phyloP scores from a whole-genome alignment of 2,329 filamentous ascomycete species.

The Allantophomopsis cytisporea region DNA sequence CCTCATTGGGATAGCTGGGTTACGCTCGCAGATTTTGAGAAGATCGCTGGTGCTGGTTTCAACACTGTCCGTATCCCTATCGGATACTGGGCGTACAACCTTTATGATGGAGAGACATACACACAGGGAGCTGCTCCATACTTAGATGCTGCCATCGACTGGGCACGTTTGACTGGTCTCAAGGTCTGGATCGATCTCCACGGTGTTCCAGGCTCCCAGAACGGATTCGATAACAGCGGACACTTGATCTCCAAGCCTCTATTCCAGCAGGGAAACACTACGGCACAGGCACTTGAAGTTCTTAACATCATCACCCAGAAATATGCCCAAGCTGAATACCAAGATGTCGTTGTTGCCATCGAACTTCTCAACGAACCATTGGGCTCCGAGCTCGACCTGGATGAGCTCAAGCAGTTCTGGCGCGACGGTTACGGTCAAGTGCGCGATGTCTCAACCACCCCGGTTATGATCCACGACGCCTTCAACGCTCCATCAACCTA shows the following conservation, averaged over 20 bases:
- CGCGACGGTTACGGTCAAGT: constrained; percentile 34
- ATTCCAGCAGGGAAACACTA: constrained; percentile 32
- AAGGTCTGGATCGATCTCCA: constrained; percentile 48
- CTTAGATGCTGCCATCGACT: constrained; percentile 40
- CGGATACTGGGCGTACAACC: constrained; percentile 44
- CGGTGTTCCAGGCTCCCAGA: constrained; percentile 40
- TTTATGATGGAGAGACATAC: constrained; percentile 31
- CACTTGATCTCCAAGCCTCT: constrained; percentile 25
- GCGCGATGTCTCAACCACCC: constrained; percentile 27
- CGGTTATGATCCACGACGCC: constrained; percentile 45
- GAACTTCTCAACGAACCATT: constrained; percentile 41
- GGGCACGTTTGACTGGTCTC: constrained; percentile 34
- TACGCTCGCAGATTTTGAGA: constrained; percentile 34
- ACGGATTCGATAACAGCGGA: constrained; percentile 50
- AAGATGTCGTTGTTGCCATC: constrained; percentile 44
- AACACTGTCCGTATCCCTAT: constrained; percentile 45
- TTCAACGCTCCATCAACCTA: constrained; percentile 38
- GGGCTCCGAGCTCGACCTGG: constrained; percentile 19
- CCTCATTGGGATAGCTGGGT: constrained; percentile 25
- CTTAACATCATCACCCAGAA: constrained; percentile 42
- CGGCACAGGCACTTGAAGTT: constrained; percentile 36
- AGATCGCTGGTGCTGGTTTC: constrained; percentile 40
- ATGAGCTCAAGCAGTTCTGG: constrained; percentile 23
- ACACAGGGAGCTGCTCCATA: constrained; percentile 34
- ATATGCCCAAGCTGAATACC: constrained; percentile 35